Evolutionary conservation across 139 green algal species (phyloP), one percentile per base, ranked within the genome.

Genomic region (Zygnema circumcarinatum): DNA sequence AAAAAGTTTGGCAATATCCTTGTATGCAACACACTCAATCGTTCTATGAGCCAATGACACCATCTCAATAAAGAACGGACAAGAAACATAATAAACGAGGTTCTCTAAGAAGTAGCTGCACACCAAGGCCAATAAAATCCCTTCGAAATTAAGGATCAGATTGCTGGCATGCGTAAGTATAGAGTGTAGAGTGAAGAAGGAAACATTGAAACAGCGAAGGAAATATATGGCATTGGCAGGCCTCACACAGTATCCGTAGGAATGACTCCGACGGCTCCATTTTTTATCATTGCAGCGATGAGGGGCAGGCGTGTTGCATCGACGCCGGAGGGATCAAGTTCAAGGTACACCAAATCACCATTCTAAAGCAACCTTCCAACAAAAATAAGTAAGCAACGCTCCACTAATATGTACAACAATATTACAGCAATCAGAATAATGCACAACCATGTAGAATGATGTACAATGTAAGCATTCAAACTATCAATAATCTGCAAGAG

Each of bases 211-310:
- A n/a, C n/a, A n/a, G n/a, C n/a, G n/a, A n/a, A n/a, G n/a, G n/a
- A n/a, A n/a, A n/a, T n/a, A n/a, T n/a, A n/a, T n/a, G n/a, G n/a
- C n/a, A 29, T 67, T 38, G 32, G 38, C 32, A 40, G 52, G 36
- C 29, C 82, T 85, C 38, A 88, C 82, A 88, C 68, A 38, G 82
- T 88, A 62, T 88, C 82, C 20, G 82, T 88, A 38, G 82, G 82
- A 41, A 88, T 83, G n/a, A 88, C 31, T 25, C 82, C 82, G 32
- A 88, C 38, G 33, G 7, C 82, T 29, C 82, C 82, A n/a, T 68
- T 38, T 35, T 88, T 88, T 73, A 88, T 88, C 68, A 67, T 2
- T 25, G 79, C 67, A 25, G 67, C 67, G 21, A 88, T 56, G 31
- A 20, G 35, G 1, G 33, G 0, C 1, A 88, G 67, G 32, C 68